These are phyloP conservation scores for Russula lepida DNA, from an alignment of 768 basidiomycete species.

Conservation along the genomic window DNA sequence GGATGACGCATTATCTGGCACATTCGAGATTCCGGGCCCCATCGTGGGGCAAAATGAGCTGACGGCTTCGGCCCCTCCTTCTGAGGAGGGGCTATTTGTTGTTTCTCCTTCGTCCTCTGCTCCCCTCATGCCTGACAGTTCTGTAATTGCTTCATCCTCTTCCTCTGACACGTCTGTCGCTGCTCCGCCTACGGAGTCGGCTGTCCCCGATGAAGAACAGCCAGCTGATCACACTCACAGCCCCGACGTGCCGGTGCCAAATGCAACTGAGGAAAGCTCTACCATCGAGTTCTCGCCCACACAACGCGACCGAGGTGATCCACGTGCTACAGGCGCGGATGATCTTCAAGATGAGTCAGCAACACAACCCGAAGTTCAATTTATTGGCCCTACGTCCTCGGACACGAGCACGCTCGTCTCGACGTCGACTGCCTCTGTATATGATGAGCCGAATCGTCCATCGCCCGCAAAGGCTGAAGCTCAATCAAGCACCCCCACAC, in stretches of 20 bases:
- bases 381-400: slow-evolving; percentile 16
- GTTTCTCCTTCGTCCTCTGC: slow-evolving; percentile 19
- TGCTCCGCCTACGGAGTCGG: slow-evolving; percentile 20
- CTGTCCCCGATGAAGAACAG: slow-evolving; percentile 17
- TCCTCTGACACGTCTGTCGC: slow-evolving; percentile 19
- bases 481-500: slow-evolving; percentile 32
- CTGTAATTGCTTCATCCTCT: slow-evolving; percentile 18
- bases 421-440: slow-evolving; percentile 13
- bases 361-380: slow-evolving; percentile 17
- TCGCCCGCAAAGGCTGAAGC: slow-evolving; percentile 26
- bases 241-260: slow-evolving; percentile 16
- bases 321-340: slow-evolving; percentile 7
- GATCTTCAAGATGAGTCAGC: slow-evolving; percentile 12
- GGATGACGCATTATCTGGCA: slow-evolving; percentile 5
- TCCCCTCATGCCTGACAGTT: slow-evolving; percentile 15
- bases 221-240: slow-evolving; percentile 20
- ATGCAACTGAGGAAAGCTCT: slow-evolving; percentile 15
- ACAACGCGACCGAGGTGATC: slow-evolving; percentile 6
- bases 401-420: slow-evolving; percentile 20
- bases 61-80: slow-evolving; percentile 10
- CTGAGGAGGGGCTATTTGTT: slow-evolving; percentile 13
- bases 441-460: slow-evolving; percentile 12
- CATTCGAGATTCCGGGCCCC: slow-evolving; percentile 6
- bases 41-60: slow-evolving; percentile 9
- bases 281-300: slow-evolving; percentile 10